Evolutionary conservation across 495 filamentous ascomycete genomes (phyloP), one percentile per base, ranked within the genome.

Genomic region (Neurospora sp.): DNA sequence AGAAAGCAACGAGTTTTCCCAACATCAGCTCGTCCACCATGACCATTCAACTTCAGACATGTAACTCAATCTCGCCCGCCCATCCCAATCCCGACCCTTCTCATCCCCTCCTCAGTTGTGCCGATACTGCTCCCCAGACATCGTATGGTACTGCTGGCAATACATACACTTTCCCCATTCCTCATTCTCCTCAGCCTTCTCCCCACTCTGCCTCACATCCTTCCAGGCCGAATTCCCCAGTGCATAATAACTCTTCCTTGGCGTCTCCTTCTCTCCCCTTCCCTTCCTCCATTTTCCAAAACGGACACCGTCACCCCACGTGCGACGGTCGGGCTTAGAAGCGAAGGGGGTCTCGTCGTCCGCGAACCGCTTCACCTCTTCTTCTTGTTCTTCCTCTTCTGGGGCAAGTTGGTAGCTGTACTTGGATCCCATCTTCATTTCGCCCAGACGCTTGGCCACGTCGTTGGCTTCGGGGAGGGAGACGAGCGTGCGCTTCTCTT

Each of bases 381-480:
- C 48, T 31, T 59, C 20, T 14, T 59, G 20, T 1, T 27, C 48
- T 22, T 59, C 22, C 20, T 59, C 45, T 22, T 53, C 48, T 3
- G 53, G 53, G 14, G 53, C 53, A 37, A 74, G 27, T 39, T 27
- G 20, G 70, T 77, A 79, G 14, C 27, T 48, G 44, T 80, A 78
- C 14, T 78, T 74, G 22, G 10, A 45, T 40, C n/a, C 27, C 65
- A 27, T 48, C 45, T 81, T 74, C 72, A 78, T 76, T 73, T 83
- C 75, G 37, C 86, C 86, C 65, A 94, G 76, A 39, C 92, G 78
- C 78, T 88, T 90, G 3, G 91, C 88, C 9, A 93, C 90, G 75
- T 92, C 89, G 73, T 92, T 93, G 10, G 91, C 91, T 76, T 93
- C 90, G 74, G 87, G 84, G 73, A 93, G 79, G 71, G 84, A 90